Evolutionary conservation across 768 basidiomycete species (phyloP).

Genomic region (Hygrocybe coccinea): DNA sequence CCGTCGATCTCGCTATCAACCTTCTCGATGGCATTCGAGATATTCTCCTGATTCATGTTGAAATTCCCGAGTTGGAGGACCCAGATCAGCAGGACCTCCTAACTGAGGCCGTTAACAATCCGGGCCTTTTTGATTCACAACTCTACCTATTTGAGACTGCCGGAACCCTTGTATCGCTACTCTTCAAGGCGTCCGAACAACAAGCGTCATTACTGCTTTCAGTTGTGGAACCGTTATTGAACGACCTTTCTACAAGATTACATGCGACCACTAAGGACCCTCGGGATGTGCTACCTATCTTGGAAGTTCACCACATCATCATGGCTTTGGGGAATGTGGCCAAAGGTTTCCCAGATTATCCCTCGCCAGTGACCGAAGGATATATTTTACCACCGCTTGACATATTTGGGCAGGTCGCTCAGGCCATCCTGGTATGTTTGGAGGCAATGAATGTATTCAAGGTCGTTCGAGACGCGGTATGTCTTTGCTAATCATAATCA

Average conservation of each 20-base stretch:
- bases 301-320: constrained; percentile 87
- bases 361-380: constrained; percentile 59
- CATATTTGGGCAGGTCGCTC: constrained; percentile 80
- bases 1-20: constrained; percentile 60
- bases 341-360: constrained; percentile 94
- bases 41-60: constrained; percentile 67
- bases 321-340: constrained; percentile 93
- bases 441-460: constrained; percentile 85
- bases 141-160: constrained; percentile 91
- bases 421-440: constrained; percentile 80
- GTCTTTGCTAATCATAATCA: constrained; percentile 16
- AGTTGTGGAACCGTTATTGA: constrained; percentile 76
- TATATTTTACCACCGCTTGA: constrained; percentile 68
- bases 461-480: constrained; percentile 87
- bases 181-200: constrained; percentile 60
- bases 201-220: constrained; percentile 68
- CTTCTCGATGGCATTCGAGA: constrained; percentile 76
- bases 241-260: constrained; percentile 57
- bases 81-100: constrained; percentile 64
- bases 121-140: constrained; percentile 76
- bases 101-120: constrained; percentile 70
- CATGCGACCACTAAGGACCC: constrained; percentile 52
- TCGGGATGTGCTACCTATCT: constrained; percentile 69
- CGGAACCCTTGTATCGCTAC: constrained; percentile 77
- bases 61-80: constrained; percentile 73